Percentiles rank a stretch among this genome's conserved stretches.
Evolutionary conservation across 495 filamentous ascomycete genomes (phyloP).

Genomic region (Neurospora hispaniola): DNA sequence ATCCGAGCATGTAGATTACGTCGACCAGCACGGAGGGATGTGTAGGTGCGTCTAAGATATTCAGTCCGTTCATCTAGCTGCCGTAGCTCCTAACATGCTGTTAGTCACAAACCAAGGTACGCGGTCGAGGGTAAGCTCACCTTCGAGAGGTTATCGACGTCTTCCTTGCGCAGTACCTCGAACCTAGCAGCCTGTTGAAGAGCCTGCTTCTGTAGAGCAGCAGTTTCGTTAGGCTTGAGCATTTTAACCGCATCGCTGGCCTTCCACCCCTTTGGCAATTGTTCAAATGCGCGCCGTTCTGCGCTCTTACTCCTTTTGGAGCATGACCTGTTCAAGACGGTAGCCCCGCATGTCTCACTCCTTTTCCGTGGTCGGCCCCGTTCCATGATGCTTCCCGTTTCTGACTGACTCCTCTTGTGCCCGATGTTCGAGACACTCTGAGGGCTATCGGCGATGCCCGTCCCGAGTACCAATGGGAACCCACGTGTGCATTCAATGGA

Average conservation of each 20-base stretch:
- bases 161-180: constrained; percentile 53
- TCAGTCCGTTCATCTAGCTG: constrained; percentile 61
- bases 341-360: constrained; percentile 20
- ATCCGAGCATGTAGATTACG: constrained; percentile 59
- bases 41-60: constrained; percentile 60
- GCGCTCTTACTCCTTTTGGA: constrained; percentile 32
- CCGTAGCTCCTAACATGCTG: constrained; percentile 44
- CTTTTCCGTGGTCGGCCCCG: constrained; percentile 47
- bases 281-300: constrained; percentile 42
- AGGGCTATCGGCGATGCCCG: constrained; percentile 23
- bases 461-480: constrained; percentile 18
- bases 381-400: constrained; percentile 49
- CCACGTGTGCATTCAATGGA: constrained; percentile 11
- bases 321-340: constrained; percentile 20
- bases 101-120: neutral
- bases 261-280: constrained; percentile 47
- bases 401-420: constrained; percentile 42
- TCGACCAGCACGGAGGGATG: constrained; percentile 53
- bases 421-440: constrained; percentile 10
- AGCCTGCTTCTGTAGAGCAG: constrained; percentile 49
- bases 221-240: constrained; percentile 41
- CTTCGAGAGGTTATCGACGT: constrained; percentile 54
- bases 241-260: constrained; percentile 37
- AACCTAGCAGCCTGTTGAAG: constrained; percentile 53
- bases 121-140: constrained; percentile 23